Conservation (phyloP, 208 protist species). For the Porcisia deanei region DNA sequence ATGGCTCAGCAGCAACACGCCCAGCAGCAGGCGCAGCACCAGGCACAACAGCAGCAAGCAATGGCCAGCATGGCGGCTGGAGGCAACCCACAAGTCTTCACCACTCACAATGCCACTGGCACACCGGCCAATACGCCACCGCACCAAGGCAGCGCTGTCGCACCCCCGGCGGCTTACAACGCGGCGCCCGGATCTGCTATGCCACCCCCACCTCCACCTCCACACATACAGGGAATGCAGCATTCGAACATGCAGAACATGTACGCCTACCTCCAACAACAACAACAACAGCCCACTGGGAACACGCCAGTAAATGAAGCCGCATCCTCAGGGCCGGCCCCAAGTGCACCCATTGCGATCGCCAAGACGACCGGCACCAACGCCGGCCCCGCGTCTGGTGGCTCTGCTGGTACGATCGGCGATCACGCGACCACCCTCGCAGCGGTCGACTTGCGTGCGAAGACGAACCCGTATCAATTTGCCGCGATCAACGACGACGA, state of each 20-base stretch:
- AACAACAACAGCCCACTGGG: neutral
- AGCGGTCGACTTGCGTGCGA: neutral
- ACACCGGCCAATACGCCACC: slow-evolving; percentile 23
- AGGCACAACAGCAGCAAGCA: slow-evolving; percentile 13
- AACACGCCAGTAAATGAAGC: neutral
- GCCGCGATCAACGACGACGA: slow-evolving; percentile 33
- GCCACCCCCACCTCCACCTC: neutral
- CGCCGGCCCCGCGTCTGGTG: neutral
- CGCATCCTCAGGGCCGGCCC: neutral
- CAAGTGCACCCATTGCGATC: neutral
- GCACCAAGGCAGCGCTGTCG: slow-evolving; percentile 28
- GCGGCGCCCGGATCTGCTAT: neutral
- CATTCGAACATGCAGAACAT: neutral
- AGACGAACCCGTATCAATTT: slow-evolving; percentile 12
- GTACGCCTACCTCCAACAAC: neutral
- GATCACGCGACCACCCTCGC: neutral
- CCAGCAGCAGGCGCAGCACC: slow-evolving; percentile 15
- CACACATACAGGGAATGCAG: neutral
- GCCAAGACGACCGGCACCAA: neutral
- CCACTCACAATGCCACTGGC: neutral
- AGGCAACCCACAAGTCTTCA: neutral
- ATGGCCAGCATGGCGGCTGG: slow-evolving; percentile 5
- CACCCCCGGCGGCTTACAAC: slow-evolving; percentile 10
- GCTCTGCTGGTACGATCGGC: neutral
- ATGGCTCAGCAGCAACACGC: slow-evolving; percentile 28